A percentile compares a stretch with the other conserved stretches of the same genome.
phyloP scores from a whole-genome alignment of 106 monocot species.

The Dactylorhiza incarnata region DNA sequence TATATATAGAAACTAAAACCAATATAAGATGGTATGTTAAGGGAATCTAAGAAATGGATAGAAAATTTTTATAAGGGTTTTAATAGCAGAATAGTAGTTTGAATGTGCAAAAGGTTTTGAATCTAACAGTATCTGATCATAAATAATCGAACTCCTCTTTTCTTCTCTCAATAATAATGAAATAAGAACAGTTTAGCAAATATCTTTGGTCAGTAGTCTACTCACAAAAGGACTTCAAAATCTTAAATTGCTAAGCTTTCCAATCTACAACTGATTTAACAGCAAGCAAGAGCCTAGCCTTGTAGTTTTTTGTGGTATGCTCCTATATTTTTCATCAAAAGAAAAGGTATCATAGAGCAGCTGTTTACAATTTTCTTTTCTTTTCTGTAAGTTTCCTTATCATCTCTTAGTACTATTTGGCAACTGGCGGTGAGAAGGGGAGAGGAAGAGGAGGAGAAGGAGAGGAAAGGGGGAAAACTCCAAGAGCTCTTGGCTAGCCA shows the following conservation, averaged over 20 bases:
- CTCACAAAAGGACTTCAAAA: background rate
- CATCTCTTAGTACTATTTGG: too few relatives aligned
- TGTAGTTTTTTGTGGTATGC: background rate
- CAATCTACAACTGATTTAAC: background rate
- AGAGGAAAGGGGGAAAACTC: too few relatives aligned
- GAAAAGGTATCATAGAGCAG: background rate
- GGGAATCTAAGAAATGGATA: background rate
- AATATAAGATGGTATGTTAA: background rate
- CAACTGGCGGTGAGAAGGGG: too few relatives aligned
- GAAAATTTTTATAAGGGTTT: background rate
- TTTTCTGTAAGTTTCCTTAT: too few relatives aligned
- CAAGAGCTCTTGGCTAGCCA: too few relatives aligned
- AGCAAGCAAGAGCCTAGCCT: background rate
- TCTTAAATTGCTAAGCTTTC: background rate
- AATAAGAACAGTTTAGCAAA: background rate
- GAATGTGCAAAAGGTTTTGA: background rate
- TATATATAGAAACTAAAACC: background rate
- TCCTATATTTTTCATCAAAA: background rate
- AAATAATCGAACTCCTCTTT: background rate
- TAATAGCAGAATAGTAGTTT: background rate
- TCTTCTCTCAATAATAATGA: background rate
- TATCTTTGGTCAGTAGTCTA: background rate
- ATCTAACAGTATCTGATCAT: background rate
- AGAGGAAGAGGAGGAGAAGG: too few relatives aligned
- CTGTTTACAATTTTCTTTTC: too few relatives aligned